Conservation (phyloP, 2,329 filamentous ascomycete genomes). For the Apiospora kogelbergensis region DNA sequence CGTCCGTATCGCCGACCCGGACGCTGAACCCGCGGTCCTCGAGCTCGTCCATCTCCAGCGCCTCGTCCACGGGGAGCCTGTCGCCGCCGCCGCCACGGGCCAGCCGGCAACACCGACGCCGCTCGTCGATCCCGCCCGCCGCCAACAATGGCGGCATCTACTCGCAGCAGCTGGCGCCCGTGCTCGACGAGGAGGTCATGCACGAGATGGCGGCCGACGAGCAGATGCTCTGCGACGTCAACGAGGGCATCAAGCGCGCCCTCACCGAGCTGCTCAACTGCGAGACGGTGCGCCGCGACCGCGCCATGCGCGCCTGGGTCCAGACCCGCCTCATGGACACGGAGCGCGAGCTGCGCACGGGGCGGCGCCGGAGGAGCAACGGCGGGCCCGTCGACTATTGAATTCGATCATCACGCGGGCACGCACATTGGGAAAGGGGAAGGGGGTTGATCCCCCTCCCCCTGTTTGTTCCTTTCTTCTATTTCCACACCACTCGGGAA, state of each 20-base stretch:
- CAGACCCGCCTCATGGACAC: slow-evolving; percentile 61
- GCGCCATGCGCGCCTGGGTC: slow-evolving; percentile 56
- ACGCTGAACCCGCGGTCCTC: slow-evolving; percentile 44
- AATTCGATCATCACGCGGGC: too few relatives aligned
- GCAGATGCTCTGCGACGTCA: slow-evolving; percentile 54
- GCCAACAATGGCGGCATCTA: slow-evolving; percentile 18
- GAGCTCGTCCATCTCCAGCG: slow-evolving; percentile 39
- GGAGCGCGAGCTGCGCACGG: slow-evolving; percentile 56
- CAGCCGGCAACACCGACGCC: slow-evolving; percentile 25
- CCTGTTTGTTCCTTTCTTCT: neutral
- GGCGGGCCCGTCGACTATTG: slow-evolving; percentile 11
- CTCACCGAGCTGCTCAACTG: slow-evolving; percentile 63
- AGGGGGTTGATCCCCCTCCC: neutral
- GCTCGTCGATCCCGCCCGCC: slow-evolving; percentile 21
- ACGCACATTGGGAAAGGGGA: too few relatives aligned
- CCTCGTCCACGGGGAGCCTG: slow-evolving; percentile 18
- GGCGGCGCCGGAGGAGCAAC: slow-evolving; percentile 48
- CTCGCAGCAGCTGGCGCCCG: slow-evolving; percentile 33
- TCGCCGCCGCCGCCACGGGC: slow-evolving; percentile 29
- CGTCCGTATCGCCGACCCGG: slow-evolving; percentile 61
- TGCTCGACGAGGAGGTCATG: slow-evolving; percentile 47
- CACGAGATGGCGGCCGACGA: slow-evolving; percentile 52
- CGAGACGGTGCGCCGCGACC: slow-evolving; percentile 51
- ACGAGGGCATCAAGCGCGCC: slow-evolving; percentile 61
- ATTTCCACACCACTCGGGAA: too few relatives aligned